Evolutionary conservation across 2,329 filamentous ascomycete genomes (phyloP), one percentile per base, ranked within the genome.

Genomic region (Colletotrichum sidae): DNA sequence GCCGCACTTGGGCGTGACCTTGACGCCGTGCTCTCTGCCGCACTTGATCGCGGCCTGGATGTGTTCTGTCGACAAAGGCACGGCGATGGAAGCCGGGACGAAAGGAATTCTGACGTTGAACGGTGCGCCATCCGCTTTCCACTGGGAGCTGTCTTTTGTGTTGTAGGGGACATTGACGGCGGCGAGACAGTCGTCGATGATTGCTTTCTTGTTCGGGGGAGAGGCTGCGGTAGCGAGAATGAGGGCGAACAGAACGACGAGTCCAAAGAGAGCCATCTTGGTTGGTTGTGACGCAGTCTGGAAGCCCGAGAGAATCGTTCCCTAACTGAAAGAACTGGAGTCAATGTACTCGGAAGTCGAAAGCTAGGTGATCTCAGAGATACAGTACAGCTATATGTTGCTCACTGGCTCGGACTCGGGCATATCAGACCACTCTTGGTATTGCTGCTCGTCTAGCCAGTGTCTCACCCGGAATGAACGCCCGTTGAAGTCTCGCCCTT

Each of bases 1-100:
- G 11, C 85, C 85, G 42, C 80, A 78, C 65, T 80, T 81, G 3
- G 84, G 76, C 47, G 84, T 83, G 3, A 87, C 81, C 52, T 84
- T 82, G 34, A 84, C 73, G 10, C 74, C 73, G 47, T 73, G 67
- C 33, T 77, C 69, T 1, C 72, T 70, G 1, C 82, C 84, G 61
- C 83, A 86, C 46, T 73, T 72, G 12, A 87, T 78, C 4, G 84
- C 79, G 4, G 73, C 75, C 6, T 80, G 73, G 13, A 86, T 76
- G 8, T 85, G 78, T 6, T 76, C 67, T 1, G 75, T 70, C 6
- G 73, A 77, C 1, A 65, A 70, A 4, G 78, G 75, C 0, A 77
- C 60, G 2, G 72, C 74, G 12, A 79, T 72, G 34, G 73, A 75
- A 0, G 70, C 71, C 0, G 78, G 78, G 2, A 53, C 69, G 58